phyloP scores from a whole-genome alignment of 2,329 filamentous ascomycete genomes.

The Emydomyces testavorans region DNA sequence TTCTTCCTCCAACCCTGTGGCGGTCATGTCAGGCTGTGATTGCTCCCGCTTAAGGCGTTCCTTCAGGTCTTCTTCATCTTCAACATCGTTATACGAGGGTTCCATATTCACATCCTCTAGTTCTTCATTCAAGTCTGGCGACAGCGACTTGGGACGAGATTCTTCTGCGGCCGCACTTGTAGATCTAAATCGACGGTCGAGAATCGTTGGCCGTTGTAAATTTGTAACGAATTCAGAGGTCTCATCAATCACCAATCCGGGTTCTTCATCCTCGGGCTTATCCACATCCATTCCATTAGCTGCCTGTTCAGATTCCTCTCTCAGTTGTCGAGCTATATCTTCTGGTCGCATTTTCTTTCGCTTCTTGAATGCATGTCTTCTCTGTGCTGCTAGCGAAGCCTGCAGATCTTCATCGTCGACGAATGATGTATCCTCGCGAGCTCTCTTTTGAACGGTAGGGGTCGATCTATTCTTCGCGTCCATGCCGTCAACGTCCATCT shows the following conservation, averaged over 20 bases:
- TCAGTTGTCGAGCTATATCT: conserved; percentile 71
- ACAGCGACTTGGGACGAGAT: conserved; percentile 20
- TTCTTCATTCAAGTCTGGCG: conserved; percentile 39
- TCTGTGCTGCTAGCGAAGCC: conserved; percentile 69
- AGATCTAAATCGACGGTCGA: conserved; percentile 40
- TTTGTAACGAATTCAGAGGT: conserved; percentile 90
- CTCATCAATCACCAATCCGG: conserved; percentile 83
- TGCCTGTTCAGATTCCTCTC: conserved; percentile 44
- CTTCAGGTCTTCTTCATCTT: conserved; percentile 39
- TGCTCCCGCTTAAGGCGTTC: conserved; percentile 42
- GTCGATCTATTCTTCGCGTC: conserved; percentile 24
- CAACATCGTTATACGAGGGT: conserved; percentile 41
- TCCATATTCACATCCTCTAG: conserved; percentile 46
- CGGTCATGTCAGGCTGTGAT: conserved; percentile 43
- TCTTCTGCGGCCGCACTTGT: conserved; percentile 25
- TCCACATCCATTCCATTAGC: conserved; percentile 49
- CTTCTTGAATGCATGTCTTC: conserved; percentile 77
- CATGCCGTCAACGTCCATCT: conserved; percentile 68
- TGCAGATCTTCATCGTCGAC: conserved; percentile 91
- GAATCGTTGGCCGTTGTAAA: conserved; percentile 54
- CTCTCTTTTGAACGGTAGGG: conserved; percentile 47
- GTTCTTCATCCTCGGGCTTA: conserved; percentile 41
- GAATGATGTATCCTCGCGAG: conserved; percentile 55
- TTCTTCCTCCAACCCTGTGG: conserved; percentile 73
- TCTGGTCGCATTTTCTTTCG: conserved; percentile 76